Conservation (phyloP, 305 asterid genomes). For the Euphrasia arctica region DNA sequence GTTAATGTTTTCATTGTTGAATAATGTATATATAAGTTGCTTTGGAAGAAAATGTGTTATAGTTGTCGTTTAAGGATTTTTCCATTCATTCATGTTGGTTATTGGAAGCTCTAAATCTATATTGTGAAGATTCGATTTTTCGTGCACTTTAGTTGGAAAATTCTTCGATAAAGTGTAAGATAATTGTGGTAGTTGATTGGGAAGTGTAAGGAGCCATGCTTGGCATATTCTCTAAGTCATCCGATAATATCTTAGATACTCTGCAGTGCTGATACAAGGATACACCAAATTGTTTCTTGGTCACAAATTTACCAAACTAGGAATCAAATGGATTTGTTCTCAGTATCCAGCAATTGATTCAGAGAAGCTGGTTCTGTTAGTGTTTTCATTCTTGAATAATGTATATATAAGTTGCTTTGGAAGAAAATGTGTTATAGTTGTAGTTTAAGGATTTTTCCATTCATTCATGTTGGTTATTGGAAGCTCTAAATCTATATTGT, state of each 20-base stretch:
- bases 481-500: not conserved
- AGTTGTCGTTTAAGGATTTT: not conserved
- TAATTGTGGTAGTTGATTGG: too few relatives aligned
- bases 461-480: not conserved
- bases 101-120: not conserved
- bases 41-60: not conserved
- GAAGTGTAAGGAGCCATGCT: too few relatives aligned
- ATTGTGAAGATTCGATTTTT: not conserved
- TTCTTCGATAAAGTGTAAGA: not conserved
- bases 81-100: not conserved
- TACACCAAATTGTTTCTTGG: too few relatives aligned
- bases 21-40: not conserved
- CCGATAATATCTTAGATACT: not conserved
- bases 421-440: not conserved
- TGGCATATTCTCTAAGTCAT: slow-evolving; percentile 1
- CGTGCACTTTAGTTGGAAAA: not conserved
- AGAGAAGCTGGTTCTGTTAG: not conserved
- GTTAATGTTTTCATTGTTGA: not conserved
- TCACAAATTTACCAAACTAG: too few relatives aligned
- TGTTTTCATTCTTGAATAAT: not conserved
- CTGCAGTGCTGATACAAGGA: too few relatives aligned
- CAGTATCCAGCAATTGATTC: not conserved
- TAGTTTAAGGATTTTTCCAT: too few relatives aligned
- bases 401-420: not conserved
- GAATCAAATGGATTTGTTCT: too few relatives aligned